These are phyloP conservation scores for Beta macrorhiza DNA, from an alignment of 179 eudicot genomes.

Conservation along the genomic window DNA sequence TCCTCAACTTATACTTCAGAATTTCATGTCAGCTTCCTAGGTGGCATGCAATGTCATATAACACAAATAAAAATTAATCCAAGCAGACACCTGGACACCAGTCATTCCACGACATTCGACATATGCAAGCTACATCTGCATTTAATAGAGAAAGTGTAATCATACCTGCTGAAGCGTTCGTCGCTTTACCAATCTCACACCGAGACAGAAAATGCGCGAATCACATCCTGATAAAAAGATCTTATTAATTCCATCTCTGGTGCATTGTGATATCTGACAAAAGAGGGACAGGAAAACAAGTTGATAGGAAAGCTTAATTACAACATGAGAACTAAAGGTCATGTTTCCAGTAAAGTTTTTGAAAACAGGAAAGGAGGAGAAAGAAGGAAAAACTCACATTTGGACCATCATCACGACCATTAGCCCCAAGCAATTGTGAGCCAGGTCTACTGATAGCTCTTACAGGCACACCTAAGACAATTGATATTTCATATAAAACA, in stretches of 20 bases:
- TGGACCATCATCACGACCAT: conserved; percentile 99
- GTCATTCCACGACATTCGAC: neutral
- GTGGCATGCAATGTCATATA: neutral
- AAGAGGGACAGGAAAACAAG: conserved; percentile 29
- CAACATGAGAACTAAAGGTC: neutral
- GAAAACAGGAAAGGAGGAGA: neutral
- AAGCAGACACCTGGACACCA: conserved; percentile 4
- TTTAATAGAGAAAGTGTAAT: neutral
- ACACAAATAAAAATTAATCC: neutral
- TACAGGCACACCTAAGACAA: conserved; percentile 61
- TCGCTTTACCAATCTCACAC: conserved; percentile 81
- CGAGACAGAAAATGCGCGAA: conserved; percentile 84
- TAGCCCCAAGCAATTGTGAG: conserved; percentile 84
- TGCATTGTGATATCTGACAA: conserved; percentile 79
- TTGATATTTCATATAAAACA: conserved; percentile 16
- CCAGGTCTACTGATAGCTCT: conserved; percentile 96
- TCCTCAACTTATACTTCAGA: neutral
- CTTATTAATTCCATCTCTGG: conserved; percentile 89
- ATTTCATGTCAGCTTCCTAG: neutral
- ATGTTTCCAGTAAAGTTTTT: neutral
- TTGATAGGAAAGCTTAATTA: neutral
- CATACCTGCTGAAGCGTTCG: conserved; percentile 79
- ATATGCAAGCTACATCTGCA: neutral
- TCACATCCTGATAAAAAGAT: conserved; percentile 85
- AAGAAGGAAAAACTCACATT: conserved; percentile 54